phyloP scores from a whole-genome alignment of 768 basidiomycete species.

The Galerina sulciceps region DNA sequence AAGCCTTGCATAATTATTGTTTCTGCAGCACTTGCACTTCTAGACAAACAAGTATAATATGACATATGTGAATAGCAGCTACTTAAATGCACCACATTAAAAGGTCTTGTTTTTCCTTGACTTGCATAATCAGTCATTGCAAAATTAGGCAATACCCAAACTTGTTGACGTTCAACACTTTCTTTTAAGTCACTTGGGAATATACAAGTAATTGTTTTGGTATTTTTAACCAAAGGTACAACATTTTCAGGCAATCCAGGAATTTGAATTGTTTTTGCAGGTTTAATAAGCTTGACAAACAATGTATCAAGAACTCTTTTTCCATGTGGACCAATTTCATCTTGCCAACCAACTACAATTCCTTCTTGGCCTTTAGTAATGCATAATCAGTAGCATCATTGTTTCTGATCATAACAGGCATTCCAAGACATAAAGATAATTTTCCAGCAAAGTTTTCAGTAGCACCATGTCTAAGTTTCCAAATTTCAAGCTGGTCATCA shows the following conservation, averaged over 20 bases:
- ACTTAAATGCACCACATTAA: slow-evolving; percentile 30
- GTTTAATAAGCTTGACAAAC: too few relatives aligned
- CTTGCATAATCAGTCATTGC: slow-evolving; percentile 33
- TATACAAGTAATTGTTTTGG: slow-evolving; percentile 8
- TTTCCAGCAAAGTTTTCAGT: not conserved
- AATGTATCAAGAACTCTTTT: too few relatives aligned
- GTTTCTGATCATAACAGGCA: slow-evolving; percentile 36
- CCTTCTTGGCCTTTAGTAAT: slow-evolving; percentile 10
- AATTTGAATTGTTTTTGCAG: slow-evolving; percentile 2
- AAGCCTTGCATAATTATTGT: slow-evolving; percentile 32
- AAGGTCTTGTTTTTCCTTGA: slow-evolving; percentile 28
- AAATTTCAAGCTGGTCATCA: too few relatives aligned
- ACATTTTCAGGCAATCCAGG: slow-evolving; percentile 33
- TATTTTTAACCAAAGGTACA: slow-evolving; percentile 26
- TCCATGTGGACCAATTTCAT: slow-evolving; percentile 19
- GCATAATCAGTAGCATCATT: slow-evolving; percentile 26
- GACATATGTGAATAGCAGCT: slow-evolving; percentile 16
- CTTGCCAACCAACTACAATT: too few relatives aligned
- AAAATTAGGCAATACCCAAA: slow-evolving; percentile 32
- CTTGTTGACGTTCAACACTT: slow-evolving; percentile 23
- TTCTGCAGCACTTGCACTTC: slow-evolving; percentile 26
- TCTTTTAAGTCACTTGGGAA: slow-evolving; percentile 23
- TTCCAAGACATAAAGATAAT: slow-evolving; percentile 13
- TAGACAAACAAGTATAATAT: slow-evolving; percentile 30
- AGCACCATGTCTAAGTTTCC: too few relatives aligned